Evolutionary conservation across 106 monocot species (phyloP).

Genomic region (Agapanthus africanus): DNA sequence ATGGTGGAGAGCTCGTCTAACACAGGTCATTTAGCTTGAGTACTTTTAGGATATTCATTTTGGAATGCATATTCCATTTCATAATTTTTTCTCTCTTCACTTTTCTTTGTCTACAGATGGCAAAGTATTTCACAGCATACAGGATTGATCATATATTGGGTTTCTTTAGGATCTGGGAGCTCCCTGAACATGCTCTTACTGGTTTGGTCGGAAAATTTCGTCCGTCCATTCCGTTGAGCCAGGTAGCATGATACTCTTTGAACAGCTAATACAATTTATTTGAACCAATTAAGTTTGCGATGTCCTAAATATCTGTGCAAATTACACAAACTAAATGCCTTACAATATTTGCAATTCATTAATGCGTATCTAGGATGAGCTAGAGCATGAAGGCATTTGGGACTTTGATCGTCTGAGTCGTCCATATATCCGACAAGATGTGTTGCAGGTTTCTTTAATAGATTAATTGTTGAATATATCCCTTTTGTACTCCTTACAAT

Average conservation of each 20-base stretch:
- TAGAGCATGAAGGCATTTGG: constrained; percentile 87
- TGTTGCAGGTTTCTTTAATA: constrained; percentile 46
- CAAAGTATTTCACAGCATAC: constrained; percentile 83
- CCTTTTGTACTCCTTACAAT: background rate
- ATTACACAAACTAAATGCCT: background rate
- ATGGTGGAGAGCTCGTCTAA: constrained; percentile 91
- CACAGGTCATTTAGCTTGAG: constrained; percentile 41
- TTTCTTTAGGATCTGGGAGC: constrained; percentile 97
- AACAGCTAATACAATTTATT: background rate
- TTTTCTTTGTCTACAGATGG: constrained; percentile 52
- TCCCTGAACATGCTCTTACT: constrained; percentile 79
- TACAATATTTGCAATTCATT: constrained; percentile 5
- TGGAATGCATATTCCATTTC: background rate
- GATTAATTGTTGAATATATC: constrained; percentile 3
- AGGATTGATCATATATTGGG: constrained; percentile 96
- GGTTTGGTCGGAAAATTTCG: constrained; percentile 87
- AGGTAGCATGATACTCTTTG: constrained; percentile 29
- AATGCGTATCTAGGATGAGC: constrained; percentile 55
- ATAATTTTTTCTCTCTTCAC: background rate
- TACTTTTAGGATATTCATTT: constrained; percentile 4
- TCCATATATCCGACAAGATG: constrained; percentile 71
- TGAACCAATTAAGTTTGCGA: background rate
- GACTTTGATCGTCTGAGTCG: constrained; percentile 81
- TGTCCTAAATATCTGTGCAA: background rate
- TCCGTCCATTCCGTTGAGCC: constrained; percentile 78